A percentile compares a stretch with the other conserved stretches of the same genome.
Evolutionary conservation across 2,329 filamentous ascomycete genomes (phyloP).

Genomic region (Fusarium bulbicola): DNA sequence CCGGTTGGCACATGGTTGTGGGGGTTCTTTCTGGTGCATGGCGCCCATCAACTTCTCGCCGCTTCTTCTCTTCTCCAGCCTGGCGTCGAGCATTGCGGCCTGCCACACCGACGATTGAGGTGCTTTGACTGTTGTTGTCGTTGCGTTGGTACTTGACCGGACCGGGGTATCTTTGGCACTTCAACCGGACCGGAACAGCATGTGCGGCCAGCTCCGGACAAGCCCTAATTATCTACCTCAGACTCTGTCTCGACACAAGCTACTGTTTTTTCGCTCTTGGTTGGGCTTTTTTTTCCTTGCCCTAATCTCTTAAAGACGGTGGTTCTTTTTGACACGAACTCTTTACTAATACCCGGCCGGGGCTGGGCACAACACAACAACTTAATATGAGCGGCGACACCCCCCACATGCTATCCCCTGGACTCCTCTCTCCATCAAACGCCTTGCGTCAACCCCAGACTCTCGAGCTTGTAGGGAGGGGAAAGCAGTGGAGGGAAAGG

Average conservation of each 20-base stretch:
- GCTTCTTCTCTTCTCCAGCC: conserved; percentile 6
- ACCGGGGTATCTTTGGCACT: conserved; percentile 2
- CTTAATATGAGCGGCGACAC: conserved; percentile 15
- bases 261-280: not conserved
- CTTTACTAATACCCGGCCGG: conserved; percentile 37
- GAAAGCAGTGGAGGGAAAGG: not conserved
- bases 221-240: conserved; percentile 4
- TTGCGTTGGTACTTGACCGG: conserved; percentile 18
- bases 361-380: conserved; percentile 18
- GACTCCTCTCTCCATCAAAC: not conserved
- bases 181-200: conserved; percentile 31
- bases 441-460: not conserved
- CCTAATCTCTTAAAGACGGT: conserved; percentile 13
- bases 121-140: conserved; percentile 5
- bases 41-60: conserved; percentile 13
- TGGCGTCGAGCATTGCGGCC: not conserved
- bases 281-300: not conserved
- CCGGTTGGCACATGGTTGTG: conserved; percentile 1
- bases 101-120: conserved; percentile 3
- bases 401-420: not conserved
- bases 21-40: conserved; percentile 2
- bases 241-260: conserved; percentile 1
- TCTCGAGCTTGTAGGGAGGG: not conserved
- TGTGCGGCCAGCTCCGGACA: conserved; percentile 3
- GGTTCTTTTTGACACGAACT: conserved; percentile 23